Base-by-base conservation (phyloP, 2,329 filamentous ascomycete genomes). In the Colletotrichum melonis region DNA sequence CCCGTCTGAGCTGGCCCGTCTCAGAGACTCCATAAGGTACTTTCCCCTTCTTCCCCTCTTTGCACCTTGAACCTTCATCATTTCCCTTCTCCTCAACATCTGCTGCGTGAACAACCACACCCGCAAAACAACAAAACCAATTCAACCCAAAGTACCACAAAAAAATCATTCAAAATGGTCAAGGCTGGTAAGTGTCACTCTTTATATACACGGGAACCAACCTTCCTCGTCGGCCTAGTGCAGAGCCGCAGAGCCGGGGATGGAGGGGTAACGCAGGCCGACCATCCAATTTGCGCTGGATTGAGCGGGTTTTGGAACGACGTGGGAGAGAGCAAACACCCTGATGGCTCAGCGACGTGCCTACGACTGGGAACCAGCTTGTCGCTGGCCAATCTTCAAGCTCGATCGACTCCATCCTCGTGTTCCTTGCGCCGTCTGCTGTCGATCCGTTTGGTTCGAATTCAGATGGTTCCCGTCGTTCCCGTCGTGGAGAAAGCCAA, bases 81-180 rank as follows among this genome's bases (percentile, higher is more conserved):
- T 73, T 49, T 59, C 11, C 32, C 65, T 62, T 62, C 63, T 63
- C 57, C 54, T 57, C 68, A 66, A 62, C 65, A 62, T 72, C 62
- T 30, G 32, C 49, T 49, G 55, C 54, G 54, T 68, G 63, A 63
- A 19, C 57, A 72, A 52, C 64, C 68, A 57, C 49, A 38, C 24
- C 60, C 38, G 52, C 57, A 7, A 55, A 46, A 35, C 63, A 66
- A 69, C 73, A 69, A 22, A 67, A 65, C 52, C 54, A 54, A 63
- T 62, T 72, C 62, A 76, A 71, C 75, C 75, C 72, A 75, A 73
- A 78, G 78, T 72, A 81, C 79, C 42, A 80, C 77, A 81, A 85
- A 54, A 88, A 79, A 88, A 79, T 87, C 88, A 87, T n/a, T 88
- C 93, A 98, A 92, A 92, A 98, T 98, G 95, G 95, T 98, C 90